phyloP scores from a whole-genome alignment of 768 basidiomycete genomes.

The Gelatoporia subvermispora region DNA sequence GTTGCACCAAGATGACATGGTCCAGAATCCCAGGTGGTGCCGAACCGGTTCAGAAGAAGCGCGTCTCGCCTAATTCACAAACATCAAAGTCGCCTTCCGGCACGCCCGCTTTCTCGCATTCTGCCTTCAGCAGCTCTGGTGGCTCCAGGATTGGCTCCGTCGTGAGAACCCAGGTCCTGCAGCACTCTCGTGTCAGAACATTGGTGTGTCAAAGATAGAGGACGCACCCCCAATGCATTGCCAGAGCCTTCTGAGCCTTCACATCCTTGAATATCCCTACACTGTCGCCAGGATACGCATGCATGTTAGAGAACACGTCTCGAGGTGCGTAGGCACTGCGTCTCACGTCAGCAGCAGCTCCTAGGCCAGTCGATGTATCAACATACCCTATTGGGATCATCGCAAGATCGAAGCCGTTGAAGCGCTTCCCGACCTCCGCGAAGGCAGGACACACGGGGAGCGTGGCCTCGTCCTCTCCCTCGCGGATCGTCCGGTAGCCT shows the following conservation, averaged over 20 bases:
- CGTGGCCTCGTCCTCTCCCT: constrained; percentile 43
- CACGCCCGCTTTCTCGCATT: constrained; percentile 48
- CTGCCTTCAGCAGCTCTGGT: constrained; percentile 46
- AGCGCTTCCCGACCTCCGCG: constrained; percentile 58
- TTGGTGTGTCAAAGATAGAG: background rate
- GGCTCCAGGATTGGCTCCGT: constrained; percentile 57
- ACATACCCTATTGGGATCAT: constrained; percentile 66
- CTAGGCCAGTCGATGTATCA: too few relatives aligned
- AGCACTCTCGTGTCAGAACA: background rate
- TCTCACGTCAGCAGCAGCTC: too few relatives aligned
- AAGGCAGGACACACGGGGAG: constrained; percentile 68
- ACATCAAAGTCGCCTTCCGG: constrained; percentile 49
- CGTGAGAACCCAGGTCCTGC: constrained; percentile 50
- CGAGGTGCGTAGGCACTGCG: constrained; percentile 56
- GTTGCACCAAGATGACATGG: too few relatives aligned
- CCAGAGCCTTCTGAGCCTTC: constrained; percentile 52
- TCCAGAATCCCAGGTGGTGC: background rate
- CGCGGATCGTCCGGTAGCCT: constrained; percentile 46
- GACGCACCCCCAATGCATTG: constrained; percentile 67
- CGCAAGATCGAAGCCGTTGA: constrained; percentile 63
- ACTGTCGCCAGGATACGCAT: constrained; percentile 64
- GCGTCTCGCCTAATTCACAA: constrained; percentile 60
- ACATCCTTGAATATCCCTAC: constrained; percentile 65
- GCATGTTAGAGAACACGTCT: constrained; percentile 52
- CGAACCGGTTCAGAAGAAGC: constrained; percentile 18